These are phyloP conservation scores for Antitrichia curtipendula DNA, from an alignment of 225 moss, liverwort and hornwort genomes.

Conservation along the genomic window DNA sequence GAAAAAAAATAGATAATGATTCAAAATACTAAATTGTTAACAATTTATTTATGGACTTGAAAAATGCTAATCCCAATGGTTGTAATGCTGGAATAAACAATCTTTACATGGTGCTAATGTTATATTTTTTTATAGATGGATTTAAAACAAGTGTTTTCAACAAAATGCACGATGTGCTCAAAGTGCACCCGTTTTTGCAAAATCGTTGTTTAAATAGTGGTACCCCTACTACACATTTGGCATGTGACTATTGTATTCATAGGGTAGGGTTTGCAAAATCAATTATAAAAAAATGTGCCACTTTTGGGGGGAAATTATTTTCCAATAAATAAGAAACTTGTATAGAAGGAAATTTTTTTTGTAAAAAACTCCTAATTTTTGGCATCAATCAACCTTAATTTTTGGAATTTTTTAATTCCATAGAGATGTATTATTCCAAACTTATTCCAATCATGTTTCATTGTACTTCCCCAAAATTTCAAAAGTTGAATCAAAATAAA, in stretches of 20 bases:
- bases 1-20: too few species aligned
- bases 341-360: background rate
- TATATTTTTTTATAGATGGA: too few species aligned
- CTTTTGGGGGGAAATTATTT: too few species aligned
- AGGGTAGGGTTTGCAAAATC: fast-evolving
- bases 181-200: background rate
- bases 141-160: background rate
- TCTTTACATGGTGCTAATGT: too few species aligned
- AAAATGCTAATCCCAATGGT: too few species aligned
- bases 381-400: background rate
- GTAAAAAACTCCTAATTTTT: fast-evolving
- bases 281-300: background rate
- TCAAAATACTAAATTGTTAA: too few species aligned
- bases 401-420: too few species aligned
- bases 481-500: background rate
- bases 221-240: fast-evolving
- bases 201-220: background rate
- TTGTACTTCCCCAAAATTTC: background rate
- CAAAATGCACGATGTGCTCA: background rate
- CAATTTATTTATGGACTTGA: too few species aligned
- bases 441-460: background rate
- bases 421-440: background rate
- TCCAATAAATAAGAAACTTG: background rate
- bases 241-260: fast-evolving
- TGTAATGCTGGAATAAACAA: too few species aligned